These are phyloP conservation scores for Parafenestella ontariensis DNA, from an alignment of 2,329 filamentous ascomycete genomes.

Conservation along the genomic window DNA sequence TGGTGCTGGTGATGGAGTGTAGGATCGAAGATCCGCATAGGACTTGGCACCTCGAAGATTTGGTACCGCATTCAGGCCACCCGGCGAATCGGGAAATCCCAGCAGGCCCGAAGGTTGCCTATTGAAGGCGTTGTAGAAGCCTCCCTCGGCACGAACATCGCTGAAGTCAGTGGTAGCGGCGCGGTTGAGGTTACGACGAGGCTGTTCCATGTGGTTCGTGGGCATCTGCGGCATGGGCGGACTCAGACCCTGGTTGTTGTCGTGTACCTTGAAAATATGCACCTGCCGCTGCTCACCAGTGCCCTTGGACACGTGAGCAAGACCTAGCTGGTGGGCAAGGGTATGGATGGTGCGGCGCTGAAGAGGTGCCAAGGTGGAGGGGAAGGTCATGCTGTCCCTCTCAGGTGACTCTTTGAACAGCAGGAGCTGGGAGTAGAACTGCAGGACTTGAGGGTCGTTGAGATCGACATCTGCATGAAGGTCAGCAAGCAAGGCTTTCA, in stretches of 20 bases:
- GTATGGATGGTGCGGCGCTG: conserved; percentile 93
- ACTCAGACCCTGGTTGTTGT: conserved; percentile 65
- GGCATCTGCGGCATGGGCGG: conserved; percentile 69
- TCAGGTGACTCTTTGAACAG: conserved; percentile 83
- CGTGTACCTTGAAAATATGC: conserved; percentile 78
- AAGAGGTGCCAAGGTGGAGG: conserved; percentile 77
- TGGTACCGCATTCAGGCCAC: conserved; percentile 70
- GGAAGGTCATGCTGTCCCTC: conserved; percentile 84
- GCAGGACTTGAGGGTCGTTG: conserved; percentile 86
- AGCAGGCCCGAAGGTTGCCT: conserved; percentile 83
- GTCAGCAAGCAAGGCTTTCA: no score
- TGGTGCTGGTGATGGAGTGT: conserved; percentile 89
- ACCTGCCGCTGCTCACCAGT: conserved; percentile 87
- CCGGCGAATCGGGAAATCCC: conserved; percentile 77
- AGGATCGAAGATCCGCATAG: conserved; percentile 92
- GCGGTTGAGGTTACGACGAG: conserved; percentile 84
- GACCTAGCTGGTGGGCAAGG: conserved; percentile 90
- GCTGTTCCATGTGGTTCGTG: conserved; percentile 73
- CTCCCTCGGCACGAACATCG: conserved; percentile 76
- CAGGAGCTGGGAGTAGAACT: conserved; percentile 88
- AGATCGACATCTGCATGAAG: conserved; percentile 74
- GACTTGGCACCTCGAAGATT: conserved; percentile 94
- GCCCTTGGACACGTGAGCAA: conserved; percentile 90
- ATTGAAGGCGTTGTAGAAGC: conserved; percentile 77
- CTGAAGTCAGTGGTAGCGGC: conserved; percentile 98